Conservation (phyloP, 2,329 filamentous ascomycete genomes). For the Colletotrichum eleusines region DNA sequence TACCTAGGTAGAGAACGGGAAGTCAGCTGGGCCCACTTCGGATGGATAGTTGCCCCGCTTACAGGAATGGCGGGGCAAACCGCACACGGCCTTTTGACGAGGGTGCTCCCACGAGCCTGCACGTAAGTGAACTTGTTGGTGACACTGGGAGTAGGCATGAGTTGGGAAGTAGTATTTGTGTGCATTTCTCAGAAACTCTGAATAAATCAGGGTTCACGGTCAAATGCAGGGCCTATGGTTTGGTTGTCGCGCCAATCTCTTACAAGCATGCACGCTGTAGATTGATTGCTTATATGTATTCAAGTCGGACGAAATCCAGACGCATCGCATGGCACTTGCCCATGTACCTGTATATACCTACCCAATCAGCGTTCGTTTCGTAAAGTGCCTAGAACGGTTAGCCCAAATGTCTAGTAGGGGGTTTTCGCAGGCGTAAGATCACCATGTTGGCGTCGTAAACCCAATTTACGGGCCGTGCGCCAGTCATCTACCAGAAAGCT, state of each 20-base stretch:
- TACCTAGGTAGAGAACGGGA: constrained; percentile 3
- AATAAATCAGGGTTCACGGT: neutral
- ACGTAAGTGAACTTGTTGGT: constrained; percentile 19
- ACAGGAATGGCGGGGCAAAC: constrained; percentile 5
- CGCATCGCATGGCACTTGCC: neutral
- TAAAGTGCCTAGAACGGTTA: constrained; percentile 8
- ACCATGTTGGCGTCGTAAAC: neutral
- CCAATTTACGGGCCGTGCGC: constrained; percentile 16
- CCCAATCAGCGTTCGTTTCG: constrained; percentile 4
- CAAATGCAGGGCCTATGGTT: neutral
- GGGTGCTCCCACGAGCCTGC: too few species aligned
- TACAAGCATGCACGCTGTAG: neutral
- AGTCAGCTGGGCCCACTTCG: constrained; percentile 30
- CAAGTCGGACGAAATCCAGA: neutral
- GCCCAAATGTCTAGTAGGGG: neutral
- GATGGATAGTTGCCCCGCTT: constrained; percentile 31
- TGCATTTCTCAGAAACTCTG: neutral
- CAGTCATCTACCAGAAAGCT: neutral
- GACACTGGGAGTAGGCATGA: neutral
- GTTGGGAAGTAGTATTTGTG: too few species aligned
- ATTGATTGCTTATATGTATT: neutral
- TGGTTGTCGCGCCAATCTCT: neutral
- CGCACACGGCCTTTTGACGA: too few species aligned
- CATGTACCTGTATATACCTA: too few species aligned
- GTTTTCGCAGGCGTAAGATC: neutral